Base-by-base conservation (phyloP, 2,329 filamentous ascomycete species). In the Gliomastix tumulicola region DNA sequence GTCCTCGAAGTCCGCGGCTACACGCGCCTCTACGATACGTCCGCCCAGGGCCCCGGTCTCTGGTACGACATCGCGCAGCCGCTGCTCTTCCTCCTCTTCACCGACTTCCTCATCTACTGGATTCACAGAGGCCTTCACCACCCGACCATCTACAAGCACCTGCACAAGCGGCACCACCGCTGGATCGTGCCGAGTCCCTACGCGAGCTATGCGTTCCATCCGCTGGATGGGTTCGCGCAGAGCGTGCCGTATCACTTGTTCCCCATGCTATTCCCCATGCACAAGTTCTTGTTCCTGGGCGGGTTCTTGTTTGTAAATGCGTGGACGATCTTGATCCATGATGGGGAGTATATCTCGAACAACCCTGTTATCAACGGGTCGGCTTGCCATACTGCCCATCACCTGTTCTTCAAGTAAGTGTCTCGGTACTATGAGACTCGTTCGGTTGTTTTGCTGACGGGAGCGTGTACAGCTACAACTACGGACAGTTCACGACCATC, bases 181-280 rank as follows among this genome's bases (percentile, higher is more conserved):
- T 97, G 90, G 90, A 96, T 97, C 64, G 94, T 96, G 87, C 90
- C 90, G 4, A 94, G 88, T 4, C 90, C 90, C 1, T 96, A 79
- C 59, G 89, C 90, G 30, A 88, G 83, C 49, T 85, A 95, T 56
- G 90, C 90, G 40, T 97, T 97, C 75, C 88, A 97, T 68, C 89
- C 90, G 2, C 59, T 96, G 36, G 90, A 97, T 56, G 90, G 90
- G 54, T 96, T 83, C 64, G 74, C 80, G 10, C 90, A 97, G 68
- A 85, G 84, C 41, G 58, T 94, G 32, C 90, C 90, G 1, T 97
- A 97, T 67, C 90, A 97, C 65, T 50, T 95, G 47, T 96, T 90
- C 67, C 88, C 89, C 5, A 88, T 96, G 64, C 59, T 96, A 51
- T 92, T 96, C 63, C 90, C 90, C 1, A 74, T 97, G 21, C 87